A percentile compares a stretch with the other conserved stretches of the same genome.
These are phyloP conservation scores for Lichtheimia corymbifera DNA, from an alignment of 371 early-diverging fungal genomes.

Conservation along the genomic window DNA sequence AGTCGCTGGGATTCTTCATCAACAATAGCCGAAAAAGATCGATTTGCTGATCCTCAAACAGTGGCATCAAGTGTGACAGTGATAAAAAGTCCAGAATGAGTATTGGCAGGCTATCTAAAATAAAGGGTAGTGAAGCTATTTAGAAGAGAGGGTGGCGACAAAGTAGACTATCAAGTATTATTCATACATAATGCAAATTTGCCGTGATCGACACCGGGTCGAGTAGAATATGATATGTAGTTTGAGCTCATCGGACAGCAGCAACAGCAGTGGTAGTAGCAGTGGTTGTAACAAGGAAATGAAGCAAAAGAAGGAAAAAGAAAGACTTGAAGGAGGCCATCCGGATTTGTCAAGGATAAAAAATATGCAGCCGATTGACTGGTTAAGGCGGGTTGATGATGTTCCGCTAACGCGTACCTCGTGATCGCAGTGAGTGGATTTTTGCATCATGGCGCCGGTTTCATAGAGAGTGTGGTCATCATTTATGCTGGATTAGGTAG, in stretches of 20 bases:
- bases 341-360: slow-evolving; percentile 1
- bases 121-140: neutral
- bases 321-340: neutral
- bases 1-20: slow-evolving; percentile 28
- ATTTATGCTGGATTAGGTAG: too few relatives aligned
- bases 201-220: too few relatives aligned
- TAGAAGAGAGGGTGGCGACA: too few relatives aligned
- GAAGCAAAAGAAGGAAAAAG: slow-evolving; percentile 1
- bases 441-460: neutral
- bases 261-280: too few relatives aligned
- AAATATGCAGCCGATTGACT: too few relatives aligned
- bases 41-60: slow-evolving; percentile 28
- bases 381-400: too few relatives aligned
- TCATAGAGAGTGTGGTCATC: neutral
- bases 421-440: neutral
- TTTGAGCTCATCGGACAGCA: neutral
- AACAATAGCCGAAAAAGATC: slow-evolving; percentile 24
- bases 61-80: slow-evolving; percentile 32
- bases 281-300: neutral
- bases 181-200: too few relatives aligned
- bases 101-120: slow-evolving; percentile 14
- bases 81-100: slow-evolving; percentile 29
- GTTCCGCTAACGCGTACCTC: too few relatives aligned
- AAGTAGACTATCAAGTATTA: too few relatives aligned
- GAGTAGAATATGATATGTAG: neutral